Conservation (phyloP, 1,284 basidiomycete species). For the Coriolopsis trogii region DNA sequence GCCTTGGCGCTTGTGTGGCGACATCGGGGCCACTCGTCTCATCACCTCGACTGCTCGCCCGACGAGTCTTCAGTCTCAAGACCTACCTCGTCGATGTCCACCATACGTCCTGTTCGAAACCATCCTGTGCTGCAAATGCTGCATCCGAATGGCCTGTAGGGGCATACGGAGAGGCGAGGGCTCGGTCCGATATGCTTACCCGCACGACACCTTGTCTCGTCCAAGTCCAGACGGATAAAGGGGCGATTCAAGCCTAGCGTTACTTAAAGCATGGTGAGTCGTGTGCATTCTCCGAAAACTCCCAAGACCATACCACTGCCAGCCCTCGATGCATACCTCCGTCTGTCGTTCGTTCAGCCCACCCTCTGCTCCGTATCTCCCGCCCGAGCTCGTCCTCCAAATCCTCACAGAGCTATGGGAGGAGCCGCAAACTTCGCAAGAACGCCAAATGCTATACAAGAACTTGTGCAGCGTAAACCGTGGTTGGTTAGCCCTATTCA, state of each 20-base stretch:
- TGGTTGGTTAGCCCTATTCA: constrained; percentile 33
- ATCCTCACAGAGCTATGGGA: constrained; percentile 40
- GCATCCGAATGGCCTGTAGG: neutral
- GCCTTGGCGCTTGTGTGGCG: too few relatives aligned
- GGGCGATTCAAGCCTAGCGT: neutral
- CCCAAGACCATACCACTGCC: neutral
- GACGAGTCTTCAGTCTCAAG: too few relatives aligned
- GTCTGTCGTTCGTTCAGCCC: neutral
- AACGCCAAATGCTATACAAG: constrained; percentile 37
- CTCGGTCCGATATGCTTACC: constrained; percentile 1
- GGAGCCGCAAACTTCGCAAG: constrained; percentile 29
- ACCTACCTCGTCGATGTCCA: too few relatives aligned
- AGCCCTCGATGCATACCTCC: neutral
- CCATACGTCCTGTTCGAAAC: too few relatives aligned
- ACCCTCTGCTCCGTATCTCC: constrained; percentile 26
- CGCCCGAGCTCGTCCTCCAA: constrained; percentile 39
- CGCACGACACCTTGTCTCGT: neutral
- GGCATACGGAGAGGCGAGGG: neutral
- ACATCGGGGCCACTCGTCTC: too few relatives aligned
- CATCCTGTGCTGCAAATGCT: too few relatives aligned
- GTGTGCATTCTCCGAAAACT: too few relatives aligned
- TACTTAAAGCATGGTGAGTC: neutral
- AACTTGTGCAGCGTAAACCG: constrained; percentile 36
- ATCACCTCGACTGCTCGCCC: too few relatives aligned
- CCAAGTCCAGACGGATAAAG: neutral